Evolutionary conservation across 495 filamentous ascomycete genomes (phyloP).

Genomic region (Endocarpon pusillum): DNA sequence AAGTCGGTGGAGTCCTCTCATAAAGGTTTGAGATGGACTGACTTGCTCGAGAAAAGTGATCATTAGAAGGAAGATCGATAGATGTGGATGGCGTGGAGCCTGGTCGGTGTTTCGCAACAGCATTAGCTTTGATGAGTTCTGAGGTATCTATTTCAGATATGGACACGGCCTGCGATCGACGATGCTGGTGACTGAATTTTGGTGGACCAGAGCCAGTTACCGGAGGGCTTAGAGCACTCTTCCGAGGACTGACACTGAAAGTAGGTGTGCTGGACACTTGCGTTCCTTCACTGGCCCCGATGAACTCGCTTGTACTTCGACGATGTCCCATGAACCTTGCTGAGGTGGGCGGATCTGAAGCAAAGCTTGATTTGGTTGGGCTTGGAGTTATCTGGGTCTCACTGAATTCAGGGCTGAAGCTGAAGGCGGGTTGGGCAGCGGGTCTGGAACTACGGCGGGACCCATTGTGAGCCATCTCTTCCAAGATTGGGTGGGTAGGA

Average conservation of each 20-base stretch:
- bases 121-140: constrained; percentile 42
- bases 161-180: constrained; percentile 77
- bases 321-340: constrained; percentile 37
- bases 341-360: constrained; percentile 7
- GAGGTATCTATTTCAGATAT: constrained; percentile 49
- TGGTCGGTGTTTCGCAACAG: constrained; percentile 27
- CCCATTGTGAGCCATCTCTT: constrained; percentile 1
- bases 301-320: constrained; percentile 61
- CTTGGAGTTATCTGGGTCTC: constrained; percentile 15
- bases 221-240: constrained; percentile 34
- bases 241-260: constrained; percentile 46
- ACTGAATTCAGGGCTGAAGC: constrained; percentile 16
- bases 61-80: too few relatives aligned
- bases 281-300: constrained; percentile 55
- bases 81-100: constrained; percentile 56
- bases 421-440: constrained; percentile 18
- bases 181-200: constrained; percentile 61
- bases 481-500: constrained; percentile 13
- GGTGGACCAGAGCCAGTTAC: constrained; percentile 25
- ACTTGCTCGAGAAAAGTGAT: too few relatives aligned
- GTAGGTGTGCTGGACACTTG: constrained; percentile 34
- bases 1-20: constrained; percentile 20
- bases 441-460: not conserved
- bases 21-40: constrained; percentile 11
- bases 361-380: constrained; percentile 16